Evolutionary conservation across 2,329 filamentous ascomycete genomes (phyloP).

Genomic region (Cladophialophora chaetospira): DNA sequence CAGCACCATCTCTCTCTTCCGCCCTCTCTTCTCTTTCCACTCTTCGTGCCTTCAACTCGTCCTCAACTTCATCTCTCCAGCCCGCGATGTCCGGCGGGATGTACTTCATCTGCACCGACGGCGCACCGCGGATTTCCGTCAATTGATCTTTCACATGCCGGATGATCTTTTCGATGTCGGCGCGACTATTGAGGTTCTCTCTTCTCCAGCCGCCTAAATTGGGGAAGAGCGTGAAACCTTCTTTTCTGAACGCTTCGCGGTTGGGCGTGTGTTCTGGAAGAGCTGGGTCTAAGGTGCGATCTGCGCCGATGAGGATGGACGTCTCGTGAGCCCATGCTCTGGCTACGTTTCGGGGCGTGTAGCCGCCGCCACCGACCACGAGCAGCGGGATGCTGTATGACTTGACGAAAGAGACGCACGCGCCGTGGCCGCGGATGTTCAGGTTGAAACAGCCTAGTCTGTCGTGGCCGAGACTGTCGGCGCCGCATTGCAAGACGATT

Average conservation of each 20-base stretch:
- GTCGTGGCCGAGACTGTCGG: constrained; percentile 91
- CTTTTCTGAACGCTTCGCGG: constrained; percentile 83
- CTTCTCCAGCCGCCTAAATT: constrained; percentile 68
- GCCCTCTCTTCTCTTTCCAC: constrained; percentile 45
- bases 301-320: constrained; percentile 77
- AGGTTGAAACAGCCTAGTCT: constrained; percentile 94
- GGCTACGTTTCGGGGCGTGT: constrained; percentile 94
- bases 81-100: constrained; percentile 76
- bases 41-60: constrained; percentile 47
- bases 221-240: constrained; percentile 79
- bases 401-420: constrained; percentile 89
- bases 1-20: constrained; percentile 43
- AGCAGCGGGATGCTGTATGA: constrained; percentile 77
- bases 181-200: constrained; percentile 76
- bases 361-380: constrained; percentile 90
- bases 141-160: constrained; percentile 81
- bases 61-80: constrained; percentile 51
- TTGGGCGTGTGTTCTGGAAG: constrained; percentile 82
- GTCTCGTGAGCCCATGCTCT: constrained; percentile 98
- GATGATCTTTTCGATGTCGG: constrained; percentile 74
- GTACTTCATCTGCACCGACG: constrained; percentile 80
- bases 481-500: constrained; percentile 93
- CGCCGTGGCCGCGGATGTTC: constrained; percentile 90
- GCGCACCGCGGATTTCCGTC: constrained; percentile 78
- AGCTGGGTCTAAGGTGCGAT: constrained; percentile 68